phyloP scores from a whole-genome alignment of 2,329 filamentous ascomycete genomes.

The Clarireedia sp. region DNA sequence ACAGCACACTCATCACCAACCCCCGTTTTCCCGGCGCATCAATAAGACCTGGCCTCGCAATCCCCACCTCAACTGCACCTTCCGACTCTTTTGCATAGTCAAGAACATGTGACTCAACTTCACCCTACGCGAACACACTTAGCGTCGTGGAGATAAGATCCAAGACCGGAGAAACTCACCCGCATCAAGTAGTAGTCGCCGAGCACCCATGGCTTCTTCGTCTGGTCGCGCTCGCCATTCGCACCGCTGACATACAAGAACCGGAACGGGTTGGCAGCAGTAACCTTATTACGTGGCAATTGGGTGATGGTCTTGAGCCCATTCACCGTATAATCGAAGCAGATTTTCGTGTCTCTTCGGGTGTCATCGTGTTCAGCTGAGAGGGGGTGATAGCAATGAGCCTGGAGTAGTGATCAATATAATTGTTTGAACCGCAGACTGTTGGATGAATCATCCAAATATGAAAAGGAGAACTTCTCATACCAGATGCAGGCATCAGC shows the following conservation, averaged over 20 bases:
- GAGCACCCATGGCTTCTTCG: conserved; percentile 33
- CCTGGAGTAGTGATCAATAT: conserved; percentile 19
- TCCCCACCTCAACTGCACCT: conserved; percentile 32
- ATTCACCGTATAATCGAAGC: conserved; percentile 32
- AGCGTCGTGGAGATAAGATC: background rate
- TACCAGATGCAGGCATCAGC: conserved; percentile 34
- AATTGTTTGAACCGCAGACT: too few relatives aligned
- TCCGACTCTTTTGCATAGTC: conserved; percentile 34
- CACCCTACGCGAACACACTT: conserved; percentile 32
- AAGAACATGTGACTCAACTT: conserved; percentile 38
- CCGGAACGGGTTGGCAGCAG: conserved; percentile 31
- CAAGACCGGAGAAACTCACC: conserved; percentile 29
- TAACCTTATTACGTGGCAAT: conserved; percentile 16
- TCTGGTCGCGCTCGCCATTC: conserved; percentile 37
- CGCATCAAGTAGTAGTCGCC: conserved; percentile 39
- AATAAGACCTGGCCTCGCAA: conserved; percentile 39
- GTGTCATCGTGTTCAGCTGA: conserved; percentile 27
- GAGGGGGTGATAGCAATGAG: conserved; percentile 37
- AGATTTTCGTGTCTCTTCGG: conserved; percentile 35
- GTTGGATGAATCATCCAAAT: background rate
- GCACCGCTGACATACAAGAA: conserved; percentile 45
- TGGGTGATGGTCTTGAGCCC: conserved; percentile 31
- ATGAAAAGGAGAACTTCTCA: background rate
- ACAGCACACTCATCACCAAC: background rate
- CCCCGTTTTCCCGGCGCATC: conserved; percentile 19